Base-by-base conservation (phyloP, 23 red algal species). In the Gracilaria domingensis region DNA sequence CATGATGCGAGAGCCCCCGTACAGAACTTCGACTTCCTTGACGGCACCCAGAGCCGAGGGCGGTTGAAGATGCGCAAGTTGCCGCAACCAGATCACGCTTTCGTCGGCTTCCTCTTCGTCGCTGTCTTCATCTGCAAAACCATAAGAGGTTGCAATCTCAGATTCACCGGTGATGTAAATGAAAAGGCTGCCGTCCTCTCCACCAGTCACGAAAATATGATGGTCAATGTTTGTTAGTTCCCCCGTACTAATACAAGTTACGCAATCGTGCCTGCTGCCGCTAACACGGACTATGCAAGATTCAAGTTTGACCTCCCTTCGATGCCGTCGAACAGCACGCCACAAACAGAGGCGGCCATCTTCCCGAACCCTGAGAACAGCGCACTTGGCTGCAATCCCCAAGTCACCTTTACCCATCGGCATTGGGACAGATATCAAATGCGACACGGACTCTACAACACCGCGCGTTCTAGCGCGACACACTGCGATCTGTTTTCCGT, bases 201-300 rank as follows among this genome's bases (percentile, higher is more conserved):
- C 66, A 29, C 91, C 91, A 30, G 73, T 78, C 25, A 76, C 81
- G 37, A 93, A 74, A 72, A 93, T 65, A 21, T 74, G 75, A 65
- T 59, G 74, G 40, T 18, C 38, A 28, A 49, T 49, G 50, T 55
- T 82, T 32, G 76, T 55, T 57, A 69, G 35, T 65, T 62, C 87
- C 28, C 55, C 62, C 44, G 87, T 51, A 33, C 26, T 33, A 34
- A 71, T 71, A 67, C 75, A 80, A 39, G 74, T 91, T 21, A 91
- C 87, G 8, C 20, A 34, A 8, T 36, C 55, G 49, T 70, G 57
- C 16, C 75, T 64, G 14, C 75, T 45, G 28, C 87, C 87, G 23
- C 26, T 50, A 81, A 81, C 76, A 8, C 87, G 73, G 11, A 82
- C 37, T 18, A 82, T 60, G 23, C 25, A 66, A 30, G 87, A 75